Percentiles rank a stretch among this genome's conserved stretches.
Conservation (phyloP, 2,329 filamentous ascomycete species). For the Monosporascus sp. region DNA sequence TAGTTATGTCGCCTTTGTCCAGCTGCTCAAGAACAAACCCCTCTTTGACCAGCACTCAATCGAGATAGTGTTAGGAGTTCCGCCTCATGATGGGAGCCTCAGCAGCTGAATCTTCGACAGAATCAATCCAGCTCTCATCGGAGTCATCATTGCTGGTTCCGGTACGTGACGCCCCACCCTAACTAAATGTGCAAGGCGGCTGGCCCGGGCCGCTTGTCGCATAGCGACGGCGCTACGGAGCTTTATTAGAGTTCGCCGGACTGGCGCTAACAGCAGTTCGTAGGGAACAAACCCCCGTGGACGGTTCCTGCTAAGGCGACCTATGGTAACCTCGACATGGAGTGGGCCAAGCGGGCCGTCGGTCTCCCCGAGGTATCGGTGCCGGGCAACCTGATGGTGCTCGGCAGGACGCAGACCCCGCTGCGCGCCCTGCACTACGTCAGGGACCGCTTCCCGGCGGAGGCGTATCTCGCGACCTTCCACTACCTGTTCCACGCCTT, state of each 20-base stretch:
- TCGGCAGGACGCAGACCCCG: constrained; percentile 44
- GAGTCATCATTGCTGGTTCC: constrained; percentile 56
- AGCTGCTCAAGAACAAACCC: constrained; percentile 51
- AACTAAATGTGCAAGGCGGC: no score
- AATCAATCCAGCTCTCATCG: constrained; percentile 67
- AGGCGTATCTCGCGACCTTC: constrained; percentile 48
- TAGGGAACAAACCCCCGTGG: constrained; percentile 72
- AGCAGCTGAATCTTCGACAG: constrained; percentile 30
- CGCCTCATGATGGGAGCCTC: background rate
- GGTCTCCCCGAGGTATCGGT: constrained; percentile 30
- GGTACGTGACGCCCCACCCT: constrained; percentile 32
- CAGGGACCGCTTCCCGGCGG: constrained; percentile 48
- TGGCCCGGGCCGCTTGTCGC: constrained; percentile 1
- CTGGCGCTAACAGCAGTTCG: no score
- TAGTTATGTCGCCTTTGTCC: constrained; percentile 50
- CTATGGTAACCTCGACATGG: constrained; percentile 43
- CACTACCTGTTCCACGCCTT: constrained; percentile 52
- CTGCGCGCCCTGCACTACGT: constrained; percentile 63
- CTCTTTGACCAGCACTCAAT: constrained; percentile 53
- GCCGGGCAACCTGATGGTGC: constrained; percentile 39
- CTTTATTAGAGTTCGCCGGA: no score
- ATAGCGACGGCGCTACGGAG: no score
- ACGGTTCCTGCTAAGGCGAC: constrained; percentile 59
- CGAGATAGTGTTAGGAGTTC: constrained; percentile 55
- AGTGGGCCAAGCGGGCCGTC: constrained; percentile 32